phyloP scores from a whole-genome alignment of 495 filamentous ascomycete species.

The Daldinia decipiens region DNA sequence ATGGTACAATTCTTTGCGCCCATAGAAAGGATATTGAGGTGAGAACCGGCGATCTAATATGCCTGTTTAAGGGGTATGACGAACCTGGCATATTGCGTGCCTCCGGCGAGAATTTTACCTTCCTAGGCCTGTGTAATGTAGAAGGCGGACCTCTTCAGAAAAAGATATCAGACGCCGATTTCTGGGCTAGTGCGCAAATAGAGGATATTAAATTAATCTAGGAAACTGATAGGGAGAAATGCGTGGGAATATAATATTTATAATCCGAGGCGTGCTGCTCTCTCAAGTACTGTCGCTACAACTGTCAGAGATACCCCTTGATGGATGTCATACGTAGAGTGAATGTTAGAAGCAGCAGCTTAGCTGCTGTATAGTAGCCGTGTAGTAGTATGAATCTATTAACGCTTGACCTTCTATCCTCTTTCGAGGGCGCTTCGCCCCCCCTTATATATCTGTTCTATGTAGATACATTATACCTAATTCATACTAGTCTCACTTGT shows the following conservation, averaged over 20 bases:
- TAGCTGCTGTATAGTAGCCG: no score
- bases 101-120: constrained; percentile 16
- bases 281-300: not conserved
- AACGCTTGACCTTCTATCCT: no score
- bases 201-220: constrained; percentile 25
- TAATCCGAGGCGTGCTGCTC: not conserved
- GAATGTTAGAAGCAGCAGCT: no score
- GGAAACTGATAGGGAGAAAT: not conserved
- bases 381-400: no score
- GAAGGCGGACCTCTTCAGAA: constrained; percentile 9
- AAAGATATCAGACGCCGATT: constrained; percentile 13
- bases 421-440: no score
- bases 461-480: no score
- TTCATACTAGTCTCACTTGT: no score
- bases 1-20: constrained; percentile 17
- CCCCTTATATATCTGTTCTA: no score
- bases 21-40: constrained; percentile 7
- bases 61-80: constrained; percentile 15
- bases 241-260: not conserved
- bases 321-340: no score
- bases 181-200: constrained; percentile 22
- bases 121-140: constrained; percentile 8
- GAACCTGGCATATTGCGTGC: constrained; percentile 14
- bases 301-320: no score
- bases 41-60: constrained; percentile 19